A percentile compares a stretch with the other conserved stretches of the same genome.
phyloP scores from a whole-genome alignment of 2,329 filamentous ascomycete species.

The Fusarium pseudoanthophilum region DNA sequence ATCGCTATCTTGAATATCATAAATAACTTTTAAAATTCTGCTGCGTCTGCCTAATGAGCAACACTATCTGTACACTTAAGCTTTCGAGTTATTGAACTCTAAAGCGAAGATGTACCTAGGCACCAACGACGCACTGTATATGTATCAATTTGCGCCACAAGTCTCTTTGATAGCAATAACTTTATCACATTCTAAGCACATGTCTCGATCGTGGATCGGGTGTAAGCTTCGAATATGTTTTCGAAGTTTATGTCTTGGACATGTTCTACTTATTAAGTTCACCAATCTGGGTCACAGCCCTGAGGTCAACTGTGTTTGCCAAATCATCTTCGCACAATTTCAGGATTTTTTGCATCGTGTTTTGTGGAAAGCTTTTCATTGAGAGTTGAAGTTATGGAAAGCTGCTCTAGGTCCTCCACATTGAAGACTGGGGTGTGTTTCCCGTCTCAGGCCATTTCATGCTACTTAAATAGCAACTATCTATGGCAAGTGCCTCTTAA shows the following conservation, averaged over 20 bases:
- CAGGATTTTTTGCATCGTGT: accelerated
- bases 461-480: not conserved
- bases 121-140: accelerated
- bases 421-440: not conserved
- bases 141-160: accelerated
- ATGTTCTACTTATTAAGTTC: accelerated
- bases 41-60: not conserved
- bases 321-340: accelerated
- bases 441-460: too few relatives aligned
- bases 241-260: accelerated
- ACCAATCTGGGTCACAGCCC: accelerated
- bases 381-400: accelerated
- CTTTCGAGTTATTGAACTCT: accelerated
- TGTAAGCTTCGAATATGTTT: not conserved
- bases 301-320: accelerated
- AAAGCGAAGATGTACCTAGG: not conserved
- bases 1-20: not conserved
- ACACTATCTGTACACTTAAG: accelerated
- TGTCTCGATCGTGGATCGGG: accelerated
- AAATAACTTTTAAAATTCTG: not conserved
- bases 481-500: too few relatives aligned
- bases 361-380: not conserved
- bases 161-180: not conserved
- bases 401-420: too few relatives aligned
- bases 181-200: accelerated